Conservation (phyloP, 768 basidiomycete species). For the Gloeopeniophorella convolvens region DNA sequence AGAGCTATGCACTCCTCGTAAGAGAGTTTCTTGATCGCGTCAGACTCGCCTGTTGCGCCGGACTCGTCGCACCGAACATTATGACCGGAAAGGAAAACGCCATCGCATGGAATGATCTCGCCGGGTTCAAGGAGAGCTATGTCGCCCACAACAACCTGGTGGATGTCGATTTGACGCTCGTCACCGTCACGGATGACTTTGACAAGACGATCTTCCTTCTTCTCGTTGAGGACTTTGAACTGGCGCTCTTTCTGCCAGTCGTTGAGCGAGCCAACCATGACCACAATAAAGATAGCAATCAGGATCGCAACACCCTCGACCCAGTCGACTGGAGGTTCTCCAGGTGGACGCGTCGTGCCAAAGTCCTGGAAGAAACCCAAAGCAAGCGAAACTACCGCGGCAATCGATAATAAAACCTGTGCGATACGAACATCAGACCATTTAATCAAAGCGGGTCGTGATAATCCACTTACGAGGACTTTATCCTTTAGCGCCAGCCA, state of each 20-base stretch:
- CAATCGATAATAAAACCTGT: slow-evolving; percentile 84
- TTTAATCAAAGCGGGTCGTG: neutral
- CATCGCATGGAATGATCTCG: slow-evolving; percentile 94
- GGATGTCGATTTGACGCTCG: slow-evolving; percentile 27
- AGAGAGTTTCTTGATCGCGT: slow-evolving; percentile 83
- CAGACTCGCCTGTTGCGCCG: slow-evolving; percentile 93
- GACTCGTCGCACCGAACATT: slow-evolving; percentile 95
- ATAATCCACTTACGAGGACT: slow-evolving; percentile 41
- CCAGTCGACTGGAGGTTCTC: slow-evolving; percentile 86
- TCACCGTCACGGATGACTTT: slow-evolving; percentile 45
- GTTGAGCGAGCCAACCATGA: slow-evolving; percentile 88
- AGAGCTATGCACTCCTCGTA: slow-evolving; percentile 68
- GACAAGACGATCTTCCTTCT: slow-evolving; percentile 90
- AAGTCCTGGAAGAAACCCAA: slow-evolving; percentile 94
- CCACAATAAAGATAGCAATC: slow-evolving; percentile 69
- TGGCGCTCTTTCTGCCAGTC: slow-evolving; percentile 99
- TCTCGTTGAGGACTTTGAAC: slow-evolving; percentile 85
- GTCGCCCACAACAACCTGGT: slow-evolving; percentile 94
- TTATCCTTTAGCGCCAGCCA: slow-evolving; percentile 61
- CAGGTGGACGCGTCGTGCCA: slow-evolving; percentile 52
- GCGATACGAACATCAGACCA: slow-evolving; percentile 32
- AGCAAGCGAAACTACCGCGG: slow-evolving; percentile 88
- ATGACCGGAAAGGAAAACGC: slow-evolving; percentile 87
- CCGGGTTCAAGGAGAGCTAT: slow-evolving; percentile 89
- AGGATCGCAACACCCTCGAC: slow-evolving; percentile 89